These are phyloP conservation scores for Phaeophleospora eucalypticola DNA, from an alignment of 2,329 filamentous ascomycete species.

Conservation along the genomic window DNA sequence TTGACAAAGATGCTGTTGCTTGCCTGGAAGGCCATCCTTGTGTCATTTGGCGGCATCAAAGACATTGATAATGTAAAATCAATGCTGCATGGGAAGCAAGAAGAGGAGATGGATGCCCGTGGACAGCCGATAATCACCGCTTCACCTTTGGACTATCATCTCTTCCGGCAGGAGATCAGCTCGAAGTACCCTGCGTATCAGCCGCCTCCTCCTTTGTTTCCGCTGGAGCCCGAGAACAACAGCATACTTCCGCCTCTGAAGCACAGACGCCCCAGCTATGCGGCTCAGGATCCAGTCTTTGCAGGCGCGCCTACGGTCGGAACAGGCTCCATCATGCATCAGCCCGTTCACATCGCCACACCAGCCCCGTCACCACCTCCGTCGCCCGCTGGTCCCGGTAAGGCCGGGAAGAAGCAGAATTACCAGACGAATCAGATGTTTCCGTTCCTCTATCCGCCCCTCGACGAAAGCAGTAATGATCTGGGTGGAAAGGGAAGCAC, in stretches of 20 bases:
- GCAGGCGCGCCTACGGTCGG: constrained; percentile 48
- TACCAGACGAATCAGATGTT: constrained; percentile 99
- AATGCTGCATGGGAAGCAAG: constrained; percentile 58
- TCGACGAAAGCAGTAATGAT: constrained; percentile 83
- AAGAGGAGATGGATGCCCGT: constrained; percentile 54
- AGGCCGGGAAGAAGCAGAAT: constrained; percentile 96
- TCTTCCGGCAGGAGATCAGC: constrained; percentile 92
- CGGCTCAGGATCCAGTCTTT: constrained; percentile 32
- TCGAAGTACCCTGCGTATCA: constrained; percentile 98
- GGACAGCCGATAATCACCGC: constrained; percentile 80
- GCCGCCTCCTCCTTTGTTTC: constrained; percentile 76
- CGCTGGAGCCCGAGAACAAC: constrained; percentile 84
- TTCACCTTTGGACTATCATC: constrained; percentile 91
- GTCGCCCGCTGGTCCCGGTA: constrained; percentile 76
- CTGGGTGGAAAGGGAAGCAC: constrained; percentile 84
- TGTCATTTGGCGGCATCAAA: constrained; percentile 75
- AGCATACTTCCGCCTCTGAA: constrained; percentile 83
- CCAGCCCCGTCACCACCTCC: constrained; percentile 93
- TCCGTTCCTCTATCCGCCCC: constrained; percentile 91
- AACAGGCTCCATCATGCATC: constrained; percentile 75
- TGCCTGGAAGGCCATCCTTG: constrained; percentile 85
- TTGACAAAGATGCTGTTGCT: constrained; percentile 57
- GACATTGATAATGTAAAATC: constrained; percentile 71
- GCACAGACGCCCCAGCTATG: constrained; percentile 57
- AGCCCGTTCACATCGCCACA: constrained; percentile 97